Base-by-base conservation (phyloP, 352 stramenopile species). In the Thraustochytrium sp. region DNA sequence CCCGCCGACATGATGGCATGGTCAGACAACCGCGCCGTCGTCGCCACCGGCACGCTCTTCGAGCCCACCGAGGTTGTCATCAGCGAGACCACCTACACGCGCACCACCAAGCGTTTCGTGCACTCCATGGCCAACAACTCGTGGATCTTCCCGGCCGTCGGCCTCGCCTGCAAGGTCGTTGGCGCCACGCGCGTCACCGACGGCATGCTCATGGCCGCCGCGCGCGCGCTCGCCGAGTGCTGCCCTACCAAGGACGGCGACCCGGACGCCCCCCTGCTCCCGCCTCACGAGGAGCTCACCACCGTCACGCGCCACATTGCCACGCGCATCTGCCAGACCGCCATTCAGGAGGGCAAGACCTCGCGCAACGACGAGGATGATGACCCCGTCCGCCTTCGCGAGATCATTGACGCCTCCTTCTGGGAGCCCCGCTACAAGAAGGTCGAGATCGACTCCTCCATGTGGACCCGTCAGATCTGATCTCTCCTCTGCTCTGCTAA, bases 121-220 rank as follows among this genome's bases (percentile, higher is more conserved):
- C 93, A 93, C 40, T 90, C 91, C 44, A 93, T 97, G 86, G 91
- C 91, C 87, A 98, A 98, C 91, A 98, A 98, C 88, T 93, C 94
- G 86, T 98, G 98, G 88, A 93, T 98, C 84, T 99, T 99, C 89
- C 95, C 96, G 26, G 96, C 94, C 55, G 90, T 99, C 73, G 96
- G 94, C 29, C 90, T 98, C 3, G 95, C 93, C 48, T 94, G 94
- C 38, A 93, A 97, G n/a, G 88, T 95, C 5, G 92, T 88, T 42
- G 92, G 90, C n/a, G 88, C 89, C 23, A 89, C 89, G 68, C 88
- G 49, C 46, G 88, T 95, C 11, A 91, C 92, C 73, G 89, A 93
- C 77, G 89, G 92, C 9, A 84, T 89, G 64, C 88, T 91, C 76
- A 87, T 85, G 37, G 63, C 85, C 42, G 85, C 87, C 26, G 88